These are phyloP conservation scores for Solanum dulcamara DNA, from an alignment of 257 asterid genomes.

Conservation along the genomic window DNA sequence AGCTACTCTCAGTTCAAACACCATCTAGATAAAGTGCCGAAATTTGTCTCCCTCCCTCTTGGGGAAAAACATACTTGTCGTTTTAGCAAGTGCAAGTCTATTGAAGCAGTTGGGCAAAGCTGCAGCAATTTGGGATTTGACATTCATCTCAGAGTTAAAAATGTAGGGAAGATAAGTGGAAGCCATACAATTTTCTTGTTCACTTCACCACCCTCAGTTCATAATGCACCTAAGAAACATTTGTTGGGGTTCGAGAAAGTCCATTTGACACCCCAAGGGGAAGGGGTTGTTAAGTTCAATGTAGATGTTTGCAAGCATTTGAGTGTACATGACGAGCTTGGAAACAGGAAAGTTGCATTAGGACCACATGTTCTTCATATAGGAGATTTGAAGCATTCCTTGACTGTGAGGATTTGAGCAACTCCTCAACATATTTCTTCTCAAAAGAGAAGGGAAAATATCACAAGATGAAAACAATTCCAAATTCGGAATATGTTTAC, in stretches of 20 bases:
- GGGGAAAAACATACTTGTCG: constrained; percentile 35
- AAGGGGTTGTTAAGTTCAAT: constrained; percentile 30
- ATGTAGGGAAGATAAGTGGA: constrained; percentile 40
- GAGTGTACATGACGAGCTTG: constrained; percentile 48
- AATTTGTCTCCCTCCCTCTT: constrained; percentile 16
- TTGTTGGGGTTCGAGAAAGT: constrained; percentile 45
- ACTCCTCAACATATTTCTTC: background rate
- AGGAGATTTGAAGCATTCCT: constrained; percentile 43
- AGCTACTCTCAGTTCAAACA: constrained; percentile 42
- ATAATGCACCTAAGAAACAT: constrained; percentile 43
- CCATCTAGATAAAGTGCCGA: constrained; percentile 20
- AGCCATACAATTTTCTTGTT: constrained; percentile 39
- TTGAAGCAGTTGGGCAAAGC: constrained; percentile 19
- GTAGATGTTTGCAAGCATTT: constrained; percentile 65
- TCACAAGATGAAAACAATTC: background rate
- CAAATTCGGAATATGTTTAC: background rate
- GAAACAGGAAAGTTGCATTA: constrained; percentile 41
- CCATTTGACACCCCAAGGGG: constrained; percentile 26
- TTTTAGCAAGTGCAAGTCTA: constrained; percentile 23
- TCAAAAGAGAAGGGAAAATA: background rate
- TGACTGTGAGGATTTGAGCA: constrained; percentile 23
- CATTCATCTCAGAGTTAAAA: constrained; percentile 32
- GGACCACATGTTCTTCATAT: constrained; percentile 53
- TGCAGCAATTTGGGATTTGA: constrained; percentile 21
- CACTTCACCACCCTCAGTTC: constrained; percentile 37